Base-by-base conservation (phyloP, 352 stramenopile genomes). In the Pythium vanterpoolii region DNA sequence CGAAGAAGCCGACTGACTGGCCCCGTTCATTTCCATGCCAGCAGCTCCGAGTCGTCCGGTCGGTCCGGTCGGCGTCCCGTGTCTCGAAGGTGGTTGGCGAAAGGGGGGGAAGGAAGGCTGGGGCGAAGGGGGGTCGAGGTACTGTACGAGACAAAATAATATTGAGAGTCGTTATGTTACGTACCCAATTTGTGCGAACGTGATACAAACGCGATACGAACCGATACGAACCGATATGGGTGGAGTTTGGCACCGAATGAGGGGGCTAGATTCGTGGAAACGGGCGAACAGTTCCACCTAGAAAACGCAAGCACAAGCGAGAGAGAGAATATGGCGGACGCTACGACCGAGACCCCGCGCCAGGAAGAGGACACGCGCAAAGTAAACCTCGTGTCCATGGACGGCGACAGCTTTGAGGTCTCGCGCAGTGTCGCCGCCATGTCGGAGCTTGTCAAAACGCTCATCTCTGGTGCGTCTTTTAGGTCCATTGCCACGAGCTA, bases 371-470 rank as follows among this genome's bases (percentile, higher is more conserved):
- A 93, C 63, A 53, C 75, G 46, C 83, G 79, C 73, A 93, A 90
- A 68, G 85, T 94, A 49, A 91, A 87, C 72, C 64, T 95, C 21
- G 83, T 93, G 30, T 95, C 81, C 13, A 97, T 98, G 82, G 97
- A 99, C 66, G 97, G 96, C 61, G 96, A 99, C 68, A 89, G 83
- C 63, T 99, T 99, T 77, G 80, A 98, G 64, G 92, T 99, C 31
- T 79, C 92, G 42, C 81, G 88, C 26, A 87, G 80, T 39, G 94
- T 99, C 49, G 96, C 96, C 5, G 89, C 90, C 73, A 99, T 99
- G 96, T 98, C 86, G 40, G 96, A 99, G 70, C 85, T 99, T 31
- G 96, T 99, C 42, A 98, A 98, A 76, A 97, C 90, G 43, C 98
- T 99, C 76, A 95, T 99, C 69, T 96, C 97, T 31, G 95, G 84